Evolutionary conservation across 345 rosid genomes (phyloP).

Genomic region (Garcia nutans): DNA sequence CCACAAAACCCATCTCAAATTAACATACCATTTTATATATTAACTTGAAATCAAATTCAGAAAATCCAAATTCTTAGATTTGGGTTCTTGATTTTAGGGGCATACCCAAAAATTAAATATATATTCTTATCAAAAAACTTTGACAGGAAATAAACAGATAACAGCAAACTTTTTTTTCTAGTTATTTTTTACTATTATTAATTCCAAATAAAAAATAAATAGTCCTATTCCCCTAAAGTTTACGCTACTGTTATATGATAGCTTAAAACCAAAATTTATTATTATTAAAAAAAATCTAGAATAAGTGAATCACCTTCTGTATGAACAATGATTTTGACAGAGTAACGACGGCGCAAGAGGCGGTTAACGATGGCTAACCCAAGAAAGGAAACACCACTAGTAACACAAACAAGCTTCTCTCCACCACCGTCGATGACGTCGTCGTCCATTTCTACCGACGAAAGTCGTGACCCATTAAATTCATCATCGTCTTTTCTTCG

Average conservation of each 20-base stretch:
- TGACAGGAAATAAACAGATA: too few relatives aligned
- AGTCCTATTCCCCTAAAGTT: too few relatives aligned
- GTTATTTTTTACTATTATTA: too few relatives aligned
- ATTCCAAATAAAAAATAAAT: too few relatives aligned
- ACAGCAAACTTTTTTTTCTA: too few relatives aligned
- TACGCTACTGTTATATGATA: neutral
- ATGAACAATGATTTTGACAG: constrained; percentile 62
- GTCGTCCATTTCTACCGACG: neutral
- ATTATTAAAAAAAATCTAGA: neutral
- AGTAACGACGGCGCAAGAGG: constrained; percentile 63
- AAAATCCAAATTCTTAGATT: too few relatives aligned
- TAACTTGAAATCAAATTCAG: too few relatives aligned
- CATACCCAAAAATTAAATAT: too few relatives aligned
- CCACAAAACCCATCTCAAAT: neutral
- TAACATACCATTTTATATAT: neutral
- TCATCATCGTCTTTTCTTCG: constrained; percentile 42
- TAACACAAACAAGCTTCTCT: constrained; percentile 57
- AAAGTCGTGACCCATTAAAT: constrained; percentile 13
- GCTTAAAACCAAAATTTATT: neutral
- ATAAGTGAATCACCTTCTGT: constrained; percentile 40
- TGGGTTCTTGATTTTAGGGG: too few relatives aligned
- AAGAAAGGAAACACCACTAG: constrained; percentile 71
- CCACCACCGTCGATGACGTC: constrained; percentile 17
- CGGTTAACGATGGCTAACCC: constrained; percentile 66
- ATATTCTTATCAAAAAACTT: too few relatives aligned